Conservation (phyloP, 2,329 filamentous ascomycete species). For the Alternaria postmessia region DNA sequence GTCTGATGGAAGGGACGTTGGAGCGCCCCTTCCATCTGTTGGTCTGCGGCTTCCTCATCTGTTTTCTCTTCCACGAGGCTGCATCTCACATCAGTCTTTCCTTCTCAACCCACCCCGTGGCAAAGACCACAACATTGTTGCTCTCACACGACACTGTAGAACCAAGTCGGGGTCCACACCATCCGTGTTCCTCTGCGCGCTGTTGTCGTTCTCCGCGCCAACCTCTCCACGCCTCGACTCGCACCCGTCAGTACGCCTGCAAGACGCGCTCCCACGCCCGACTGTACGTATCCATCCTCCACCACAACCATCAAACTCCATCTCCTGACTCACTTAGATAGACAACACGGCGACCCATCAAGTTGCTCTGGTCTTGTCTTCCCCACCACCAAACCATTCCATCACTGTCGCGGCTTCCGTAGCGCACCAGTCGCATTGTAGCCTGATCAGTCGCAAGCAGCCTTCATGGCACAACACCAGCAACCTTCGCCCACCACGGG, state of each 20-base stretch:
- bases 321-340: constrained; percentile 4
- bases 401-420: constrained; percentile 20
- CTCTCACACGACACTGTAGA: constrained; percentile 6
- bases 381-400: constrained; percentile 12
- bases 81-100: constrained; percentile 20
- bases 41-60: constrained; percentile 34
- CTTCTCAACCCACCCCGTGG: constrained; percentile 21
- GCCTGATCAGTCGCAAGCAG: constrained; percentile 15
- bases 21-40: constrained; percentile 35
- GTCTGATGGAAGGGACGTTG: constrained; percentile 32
- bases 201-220: constrained; percentile 36
- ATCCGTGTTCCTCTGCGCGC: constrained; percentile 30
- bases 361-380: constrained; percentile 8
- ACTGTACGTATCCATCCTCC: constrained; percentile 8
- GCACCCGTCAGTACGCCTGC: constrained; percentile 19
- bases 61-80: constrained; percentile 29
- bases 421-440: constrained; percentile 22
- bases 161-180: constrained; percentile 19
- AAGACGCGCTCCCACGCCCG: constrained; percentile 25
- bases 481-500: constrained; percentile 81
- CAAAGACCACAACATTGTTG: constrained; percentile 19
- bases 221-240: constrained; percentile 35
- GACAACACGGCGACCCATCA: constrained; percentile 1
- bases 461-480: constrained; percentile 72
- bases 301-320: constrained; percentile 6